Conservation (phyloP, 306 rosid genomes). For the Geum urbanum region DNA sequence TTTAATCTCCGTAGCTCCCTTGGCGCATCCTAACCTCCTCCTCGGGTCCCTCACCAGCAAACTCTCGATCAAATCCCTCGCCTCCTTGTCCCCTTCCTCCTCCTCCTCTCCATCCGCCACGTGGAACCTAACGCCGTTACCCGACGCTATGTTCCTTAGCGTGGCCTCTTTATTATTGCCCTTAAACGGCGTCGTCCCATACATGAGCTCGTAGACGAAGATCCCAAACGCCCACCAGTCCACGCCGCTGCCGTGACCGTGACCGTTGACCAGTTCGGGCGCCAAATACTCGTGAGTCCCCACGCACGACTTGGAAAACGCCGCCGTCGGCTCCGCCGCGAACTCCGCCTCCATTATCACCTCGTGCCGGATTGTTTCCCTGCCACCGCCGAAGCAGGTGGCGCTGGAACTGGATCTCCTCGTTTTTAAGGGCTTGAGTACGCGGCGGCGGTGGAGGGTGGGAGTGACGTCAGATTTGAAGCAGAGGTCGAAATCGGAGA, state of each 20-base stretch:
- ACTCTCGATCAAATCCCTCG: slow-evolving; percentile 58
- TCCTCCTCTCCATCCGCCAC: slow-evolving; percentile 38
- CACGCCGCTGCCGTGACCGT: slow-evolving; percentile 81
- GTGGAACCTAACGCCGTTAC: slow-evolving; percentile 42
- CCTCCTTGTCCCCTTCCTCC: slow-evolving; percentile 47
- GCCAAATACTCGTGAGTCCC: slow-evolving; percentile 93
- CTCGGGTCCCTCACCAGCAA: slow-evolving; percentile 63
- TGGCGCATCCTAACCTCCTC: slow-evolving; percentile 53
- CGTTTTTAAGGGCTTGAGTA: neutral
- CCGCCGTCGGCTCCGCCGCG: slow-evolving; percentile 73
- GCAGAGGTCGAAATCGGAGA: slow-evolving; percentile 83
- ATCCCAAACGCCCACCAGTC: slow-evolving; percentile 99
- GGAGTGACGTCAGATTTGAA: slow-evolving; percentile 68
- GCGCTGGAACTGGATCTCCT: neutral
- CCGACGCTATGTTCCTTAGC: slow-evolving; percentile 62
- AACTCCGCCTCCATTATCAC: slow-evolving; percentile 41
- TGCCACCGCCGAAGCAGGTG: slow-evolving; percentile 28
- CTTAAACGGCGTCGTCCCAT: slow-evolving; percentile 83
- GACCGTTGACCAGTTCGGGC: slow-evolving; percentile 68
- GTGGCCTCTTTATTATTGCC: slow-evolving; percentile 72
- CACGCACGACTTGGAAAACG: slow-evolving; percentile 72
- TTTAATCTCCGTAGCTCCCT: slow-evolving; percentile 78
- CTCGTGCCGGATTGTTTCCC: neutral
- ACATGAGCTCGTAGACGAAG: slow-evolving; percentile 54
- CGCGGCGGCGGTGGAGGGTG: slow-evolving; percentile 7